Evolutionary conservation across 23 red algal species (phyloP).

Genomic region (Pyropia yezoensis): DNA sequence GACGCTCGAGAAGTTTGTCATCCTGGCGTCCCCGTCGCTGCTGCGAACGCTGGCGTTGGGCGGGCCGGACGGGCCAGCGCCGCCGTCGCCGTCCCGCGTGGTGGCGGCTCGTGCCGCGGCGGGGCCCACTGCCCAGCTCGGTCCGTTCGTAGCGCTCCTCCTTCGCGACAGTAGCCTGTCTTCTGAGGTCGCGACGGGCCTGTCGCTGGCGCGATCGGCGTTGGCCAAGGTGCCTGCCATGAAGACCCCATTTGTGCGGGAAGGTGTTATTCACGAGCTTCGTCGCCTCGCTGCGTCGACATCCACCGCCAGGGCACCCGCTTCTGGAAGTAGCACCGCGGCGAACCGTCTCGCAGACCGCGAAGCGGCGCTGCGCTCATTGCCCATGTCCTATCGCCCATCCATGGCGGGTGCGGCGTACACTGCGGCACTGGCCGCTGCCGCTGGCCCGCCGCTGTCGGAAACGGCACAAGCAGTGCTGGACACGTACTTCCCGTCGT

Average conservation of each 20-base stretch:
- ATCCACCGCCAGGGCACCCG: not conserved
- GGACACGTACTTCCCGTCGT: too few species aligned
- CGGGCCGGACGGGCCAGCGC: not conserved
- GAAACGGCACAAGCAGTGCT: not conserved
- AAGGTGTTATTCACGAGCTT: constrained; percentile 72
- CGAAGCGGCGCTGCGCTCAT: not conserved
- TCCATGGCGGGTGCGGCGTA: not conserved
- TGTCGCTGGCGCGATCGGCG: constrained; percentile 33
- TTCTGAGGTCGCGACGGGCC: constrained; percentile 27
- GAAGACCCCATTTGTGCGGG: constrained; percentile 46
- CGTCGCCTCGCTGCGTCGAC: not conserved
- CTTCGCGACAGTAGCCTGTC: constrained; percentile 38
- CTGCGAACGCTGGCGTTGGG: constrained; percentile 2
- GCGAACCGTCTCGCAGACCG: not conserved
- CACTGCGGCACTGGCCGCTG: not conserved
- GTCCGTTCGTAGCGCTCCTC: constrained; percentile 44
- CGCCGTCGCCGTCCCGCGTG: not conserved
- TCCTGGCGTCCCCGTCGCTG: constrained; percentile 19
- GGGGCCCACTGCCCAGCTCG: constrained; percentile 11
- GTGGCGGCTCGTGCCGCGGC: constrained; percentile 3
- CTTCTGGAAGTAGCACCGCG: not conserved
- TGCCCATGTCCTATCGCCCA: not conserved
- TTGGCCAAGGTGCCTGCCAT: constrained; percentile 36
- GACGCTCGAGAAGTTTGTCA: constrained; percentile 46
- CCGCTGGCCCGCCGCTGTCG: not conserved